Conservation (phyloP, 108 stramenopile species). For the Nitzschia sp. region DNA sequence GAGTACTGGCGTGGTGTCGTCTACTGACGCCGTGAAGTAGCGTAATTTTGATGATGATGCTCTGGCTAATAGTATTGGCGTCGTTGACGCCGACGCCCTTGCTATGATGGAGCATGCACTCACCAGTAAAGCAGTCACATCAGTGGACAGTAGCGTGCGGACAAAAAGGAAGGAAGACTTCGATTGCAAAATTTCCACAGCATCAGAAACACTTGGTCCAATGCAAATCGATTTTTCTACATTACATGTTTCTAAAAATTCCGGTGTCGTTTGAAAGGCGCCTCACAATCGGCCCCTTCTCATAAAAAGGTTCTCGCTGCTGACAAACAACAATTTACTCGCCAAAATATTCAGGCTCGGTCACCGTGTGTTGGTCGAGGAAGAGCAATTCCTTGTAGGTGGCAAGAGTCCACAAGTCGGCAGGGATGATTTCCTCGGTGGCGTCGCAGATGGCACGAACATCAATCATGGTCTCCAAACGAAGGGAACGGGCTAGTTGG, state of each 20-base stretch:
- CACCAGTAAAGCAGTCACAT: too few species aligned
- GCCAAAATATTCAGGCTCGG: constrained; percentile 46
- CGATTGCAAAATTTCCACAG: too few species aligned
- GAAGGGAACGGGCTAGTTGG: constrained; percentile 74
- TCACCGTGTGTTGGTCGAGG: constrained; percentile 69
- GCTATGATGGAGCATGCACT: too few species aligned
- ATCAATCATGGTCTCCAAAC: constrained; percentile 93
- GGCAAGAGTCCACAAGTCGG: constrained; percentile 90
- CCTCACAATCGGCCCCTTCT: not conserved
- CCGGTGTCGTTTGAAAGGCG: not conserved
- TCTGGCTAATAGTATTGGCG: too few species aligned
- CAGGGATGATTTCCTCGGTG: constrained; percentile 90
- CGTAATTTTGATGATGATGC: too few species aligned
- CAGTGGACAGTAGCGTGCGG: too few species aligned
- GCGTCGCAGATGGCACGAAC: constrained; percentile 88
- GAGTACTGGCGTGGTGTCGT: too few species aligned
- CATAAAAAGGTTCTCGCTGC: not conserved
- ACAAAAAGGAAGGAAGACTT: too few species aligned
- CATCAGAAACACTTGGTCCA: too few species aligned
- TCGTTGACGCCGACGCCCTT: too few species aligned
- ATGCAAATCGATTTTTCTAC: too few species aligned
- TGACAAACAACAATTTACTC: constrained; percentile 31
- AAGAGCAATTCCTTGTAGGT: constrained; percentile 96
- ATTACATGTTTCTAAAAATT: constrained; percentile 6
- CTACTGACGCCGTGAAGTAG: too few species aligned